Base-by-base conservation (phyloP, 805 yeast genomes). In the Candida maesae region DNA sequence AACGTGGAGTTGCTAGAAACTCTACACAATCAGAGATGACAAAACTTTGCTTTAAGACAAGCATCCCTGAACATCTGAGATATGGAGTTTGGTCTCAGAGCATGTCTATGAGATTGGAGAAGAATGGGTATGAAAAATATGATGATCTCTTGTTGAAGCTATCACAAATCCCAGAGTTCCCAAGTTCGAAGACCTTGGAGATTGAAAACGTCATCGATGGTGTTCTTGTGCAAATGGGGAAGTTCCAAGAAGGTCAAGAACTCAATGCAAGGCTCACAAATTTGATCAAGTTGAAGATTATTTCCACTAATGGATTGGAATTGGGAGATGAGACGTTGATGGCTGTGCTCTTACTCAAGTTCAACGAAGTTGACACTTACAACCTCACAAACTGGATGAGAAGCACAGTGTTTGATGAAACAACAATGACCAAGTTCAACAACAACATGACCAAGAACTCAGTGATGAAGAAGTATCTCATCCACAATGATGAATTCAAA, bases 301-400 rank as follows among this genome's bases (percentile, higher is more conserved):
- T 68, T 12, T 65, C 71, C 1, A 42, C 52, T 20, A 54, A 55
- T 23, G 71, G 71, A 2, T 39, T 66, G 26, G 46, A 60, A 13
- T 53, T 56, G 3, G 66, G 65, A 27, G 72, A 67, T 46, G 65
- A 58, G 38, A 37, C 60, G 19, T 29, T 66, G 12, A 59, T 66
- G 45, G 60, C 50, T 6, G 13, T 49, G 1, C 29, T 54, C 6
- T 25, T 55, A 13, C 26, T 49, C n/a, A 50, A 50, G 30, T 55
- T 54, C 41, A 51, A 50, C 19, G 42, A 38, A 20, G 38, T 44
- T 13, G 58, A 56, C 25, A 25, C 51, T 5, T 55, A 44, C 30
- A 49, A 55, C 25, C 30, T 56, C 12, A 26, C 45, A n/a, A 53
- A 41, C 24, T 18, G 45, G 30, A 29, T 56, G 19, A 50, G 51